Evolutionary conservation across 495 filamentous ascomycete genomes (phyloP).

Genomic region (Penicillium robsamsonii): DNA sequence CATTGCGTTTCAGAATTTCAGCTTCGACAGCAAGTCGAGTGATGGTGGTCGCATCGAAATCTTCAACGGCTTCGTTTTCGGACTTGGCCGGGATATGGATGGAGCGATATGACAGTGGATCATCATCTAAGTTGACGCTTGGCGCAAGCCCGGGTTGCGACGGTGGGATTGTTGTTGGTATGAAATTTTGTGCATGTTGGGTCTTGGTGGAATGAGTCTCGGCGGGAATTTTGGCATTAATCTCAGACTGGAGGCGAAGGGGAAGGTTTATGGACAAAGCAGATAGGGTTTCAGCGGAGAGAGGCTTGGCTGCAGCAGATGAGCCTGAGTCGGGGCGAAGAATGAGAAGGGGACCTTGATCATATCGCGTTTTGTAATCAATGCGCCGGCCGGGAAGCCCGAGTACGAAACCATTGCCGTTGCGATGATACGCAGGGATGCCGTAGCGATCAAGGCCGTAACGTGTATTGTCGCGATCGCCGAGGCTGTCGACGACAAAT

Average conservation of each 20-base stretch:
- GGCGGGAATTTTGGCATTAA: not conserved
- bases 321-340: conserved; percentile 25
- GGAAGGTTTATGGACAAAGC: conserved; percentile 4
- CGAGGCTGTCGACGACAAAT: conserved; percentile 55
- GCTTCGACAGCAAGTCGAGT: conserved; percentile 31
- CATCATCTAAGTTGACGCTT: conserved; percentile 38
- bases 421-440: conserved; percentile 57
- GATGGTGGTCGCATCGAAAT: not conserved
- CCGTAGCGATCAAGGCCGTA: conserved; percentile 63
- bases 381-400: conserved; percentile 54
- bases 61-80: conserved; percentile 34
- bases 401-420: conserved; percentile 58
- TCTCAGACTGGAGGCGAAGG: conserved; percentile 16
- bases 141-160: not conserved
- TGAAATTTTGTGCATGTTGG: not conserved
- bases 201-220: not conserved
- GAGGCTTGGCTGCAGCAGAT: not conserved
- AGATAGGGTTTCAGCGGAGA: not conserved
- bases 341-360: conserved; percentile 45
- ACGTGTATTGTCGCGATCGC: conserved; percentile 58
- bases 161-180: not conserved
- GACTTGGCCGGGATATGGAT: conserved; percentile 63
- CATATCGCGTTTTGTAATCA: conserved; percentile 49
- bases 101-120: conserved; percentile 64
- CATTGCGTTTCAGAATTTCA: conserved; percentile 49